A percentile compares a stretch with the other conserved stretches of the same genome.
These are phyloP conservation scores for Chlamydomonas reinhardtii DNA, from an alignment of 163 green algal genomes.

Conservation along the genomic window DNA sequence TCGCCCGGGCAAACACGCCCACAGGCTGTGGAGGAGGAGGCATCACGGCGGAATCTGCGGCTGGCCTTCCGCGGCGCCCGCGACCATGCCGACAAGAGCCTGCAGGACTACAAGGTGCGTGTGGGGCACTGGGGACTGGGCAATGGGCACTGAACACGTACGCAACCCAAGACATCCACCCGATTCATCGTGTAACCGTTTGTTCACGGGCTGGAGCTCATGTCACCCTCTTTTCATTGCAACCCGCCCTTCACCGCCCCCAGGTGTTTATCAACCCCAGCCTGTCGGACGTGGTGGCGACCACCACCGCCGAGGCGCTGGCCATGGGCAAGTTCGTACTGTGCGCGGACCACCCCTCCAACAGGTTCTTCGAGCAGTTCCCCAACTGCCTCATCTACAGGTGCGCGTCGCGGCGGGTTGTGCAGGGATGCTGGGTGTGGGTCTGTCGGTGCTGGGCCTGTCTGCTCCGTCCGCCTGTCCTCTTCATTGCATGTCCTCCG, in stretches of 20 bases:
- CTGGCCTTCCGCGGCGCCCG: constrained; percentile 86
- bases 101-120: constrained; percentile 92
- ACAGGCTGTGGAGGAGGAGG: constrained; percentile 68
- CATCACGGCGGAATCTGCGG: constrained; percentile 65
- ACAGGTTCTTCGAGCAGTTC: constrained; percentile 95
- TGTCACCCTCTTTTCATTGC: too few relatives aligned
- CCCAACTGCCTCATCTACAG: constrained; percentile 96
- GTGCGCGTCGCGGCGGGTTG: constrained; percentile 19
- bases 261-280: constrained; percentile 96
- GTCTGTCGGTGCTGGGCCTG: too few relatives aligned
- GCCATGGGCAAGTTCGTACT: constrained; percentile 99
- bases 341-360: constrained; percentile 92
- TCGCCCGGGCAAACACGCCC: background rate
- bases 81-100: constrained; percentile 86
- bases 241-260: too few relatives aligned
- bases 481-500: too few relatives aligned
- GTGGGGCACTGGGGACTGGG: too few relatives aligned
- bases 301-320: constrained; percentile 96
- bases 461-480: too few relatives aligned
- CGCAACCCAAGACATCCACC: too few relatives aligned
- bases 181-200: too few relatives aligned
- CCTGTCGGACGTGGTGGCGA: constrained; percentile 95
- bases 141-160: too few relatives aligned
- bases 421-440: too few relatives aligned
- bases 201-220: too few relatives aligned